Evolutionary conservation across 768 basidiomycete genomes (phyloP), one percentile per base, ranked within the genome.

Genomic region (Tricholoma furcatifolium): DNA sequence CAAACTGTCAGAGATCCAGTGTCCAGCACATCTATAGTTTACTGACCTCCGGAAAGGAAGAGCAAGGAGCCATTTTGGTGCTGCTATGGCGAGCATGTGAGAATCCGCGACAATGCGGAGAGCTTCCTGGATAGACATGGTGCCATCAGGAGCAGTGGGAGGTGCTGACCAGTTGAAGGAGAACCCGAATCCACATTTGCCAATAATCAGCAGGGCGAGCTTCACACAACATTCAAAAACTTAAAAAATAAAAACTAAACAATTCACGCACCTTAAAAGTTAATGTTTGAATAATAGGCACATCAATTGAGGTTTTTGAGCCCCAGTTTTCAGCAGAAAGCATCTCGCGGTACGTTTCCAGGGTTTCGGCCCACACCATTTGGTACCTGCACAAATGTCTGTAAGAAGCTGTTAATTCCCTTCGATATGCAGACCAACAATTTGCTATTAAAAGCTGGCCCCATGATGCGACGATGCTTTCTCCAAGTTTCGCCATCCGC

Each of bases 101-200:
- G 64, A 59, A 18, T 74, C 69, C 1, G 68, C 59, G 15, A 74
- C 62, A 3, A 74, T 60, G 1, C 67, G 65, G 11, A 76, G 57
- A 6, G 74, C 69, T 60, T 73, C 65, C 43, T 74, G 71, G 1
- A 76, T 30, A 2, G 73, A 67, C 66, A 78, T 70, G 1, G 40
- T 62, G 11, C 75, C 74, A 48, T 74, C 70, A 3, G 67, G 55
- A 2, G 69, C 61, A 11, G 50, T 65, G 0, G 76, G 71, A 21
- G 75, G 75, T 6, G 68, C 60, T 7, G 58, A 57, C 77, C 76
- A 79, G 31, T 65, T 65, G 46, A 76, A 74, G 0, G 68, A 60
- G 36, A 79, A 72, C 3, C 78, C 79, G 43, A 79, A 78, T 2
- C 74, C 77, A 51, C 78, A 79, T 57, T 64, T 71, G 9, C 71